These are phyloP conservation scores for Nymphaea thermarum DNA, from an alignment of 164 flowering plant species.

Conservation along the genomic window DNA sequence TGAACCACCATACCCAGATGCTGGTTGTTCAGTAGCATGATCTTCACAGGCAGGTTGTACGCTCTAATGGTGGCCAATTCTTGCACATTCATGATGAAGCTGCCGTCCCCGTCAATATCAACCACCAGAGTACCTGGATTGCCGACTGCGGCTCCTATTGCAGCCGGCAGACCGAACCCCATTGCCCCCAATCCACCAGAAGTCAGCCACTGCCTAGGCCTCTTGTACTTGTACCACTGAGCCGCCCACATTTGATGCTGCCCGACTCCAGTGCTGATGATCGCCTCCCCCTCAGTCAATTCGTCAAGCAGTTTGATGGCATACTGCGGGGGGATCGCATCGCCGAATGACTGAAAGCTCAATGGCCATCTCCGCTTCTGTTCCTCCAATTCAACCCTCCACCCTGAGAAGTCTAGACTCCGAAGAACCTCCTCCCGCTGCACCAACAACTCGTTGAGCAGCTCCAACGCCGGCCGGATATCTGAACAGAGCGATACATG, in stretches of 20 bases:
- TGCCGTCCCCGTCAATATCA: conserved; percentile 59
- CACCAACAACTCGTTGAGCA: conserved; percentile 29
- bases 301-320: conserved; percentile 46
- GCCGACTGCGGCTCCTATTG: conserved; percentile 55
- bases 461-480: conserved; percentile 30
- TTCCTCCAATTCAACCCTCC: conserved; percentile 39
- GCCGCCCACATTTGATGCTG: conserved; percentile 79
- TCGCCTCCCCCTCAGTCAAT: conserved; percentile 36
- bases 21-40: conserved; percentile 46
- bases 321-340: conserved; percentile 52
- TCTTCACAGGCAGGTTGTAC: conserved; percentile 49
- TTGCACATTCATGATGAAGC: conserved; percentile 56
- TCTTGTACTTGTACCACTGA: conserved; percentile 40
- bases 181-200: conserved; percentile 56
- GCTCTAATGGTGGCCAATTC: conserved; percentile 45
- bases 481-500: conserved; percentile 48
- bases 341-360: conserved; percentile 39
- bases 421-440: conserved; percentile 3
- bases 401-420: conserved; percentile 27
- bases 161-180: conserved; percentile 72
- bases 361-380: conserved; percentile 34
- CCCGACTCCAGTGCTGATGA: conserved; percentile 52
- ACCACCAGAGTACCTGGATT: conserved; percentile 37
- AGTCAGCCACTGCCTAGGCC: conserved; percentile 51
- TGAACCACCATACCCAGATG: conserved; percentile 63